phyloP scores from a whole-genome alignment of 441 rosid species.

The Erodium trifolium region DNA sequence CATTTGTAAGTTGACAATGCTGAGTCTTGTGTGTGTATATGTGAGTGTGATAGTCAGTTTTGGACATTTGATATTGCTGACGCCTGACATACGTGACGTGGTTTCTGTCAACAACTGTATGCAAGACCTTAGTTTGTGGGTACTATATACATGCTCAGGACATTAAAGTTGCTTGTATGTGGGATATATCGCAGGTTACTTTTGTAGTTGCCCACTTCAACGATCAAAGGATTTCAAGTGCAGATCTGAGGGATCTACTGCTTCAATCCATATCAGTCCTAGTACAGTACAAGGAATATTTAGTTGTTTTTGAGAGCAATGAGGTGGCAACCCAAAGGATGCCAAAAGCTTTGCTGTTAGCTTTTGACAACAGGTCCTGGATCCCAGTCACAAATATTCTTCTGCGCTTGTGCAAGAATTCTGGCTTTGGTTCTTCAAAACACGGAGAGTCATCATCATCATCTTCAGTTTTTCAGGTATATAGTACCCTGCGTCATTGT shows the following conservation, averaged over 20 bases:
- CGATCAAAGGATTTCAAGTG: constrained; percentile 80
- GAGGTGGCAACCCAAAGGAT: constrained; percentile 68
- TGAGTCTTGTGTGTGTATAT: background rate
- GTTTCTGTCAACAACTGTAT: background rate
- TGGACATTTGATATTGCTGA: constrained; percentile 4
- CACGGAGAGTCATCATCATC: constrained; percentile 67
- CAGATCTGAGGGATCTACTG: constrained; percentile 87
- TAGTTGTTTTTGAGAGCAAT: constrained; percentile 81
- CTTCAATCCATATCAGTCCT: constrained; percentile 93
- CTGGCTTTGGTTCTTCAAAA: constrained; percentile 73
- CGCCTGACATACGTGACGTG: constrained; percentile 3
- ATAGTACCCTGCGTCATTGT: constrained; percentile 13
- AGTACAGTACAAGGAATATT: constrained; percentile 81
- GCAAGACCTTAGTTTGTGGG: constrained; percentile 1
- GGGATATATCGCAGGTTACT: constrained; percentile 49
- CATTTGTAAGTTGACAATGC: background rate
- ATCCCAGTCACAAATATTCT: constrained; percentile 88
- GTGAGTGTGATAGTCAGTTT: background rate
- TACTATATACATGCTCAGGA: background rate
- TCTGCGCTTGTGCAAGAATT: constrained; percentile 79
- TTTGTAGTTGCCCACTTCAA: constrained; percentile 86
- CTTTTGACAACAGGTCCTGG: constrained; percentile 98
- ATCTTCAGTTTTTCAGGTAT: constrained; percentile 82
- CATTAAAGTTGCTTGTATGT: constrained; percentile 3
- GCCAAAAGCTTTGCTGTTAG: constrained; percentile 72